These are phyloP conservation scores for Exophiala viscosa DNA, from an alignment of 2,329 filamentous ascomycete species.

Conservation along the genomic window DNA sequence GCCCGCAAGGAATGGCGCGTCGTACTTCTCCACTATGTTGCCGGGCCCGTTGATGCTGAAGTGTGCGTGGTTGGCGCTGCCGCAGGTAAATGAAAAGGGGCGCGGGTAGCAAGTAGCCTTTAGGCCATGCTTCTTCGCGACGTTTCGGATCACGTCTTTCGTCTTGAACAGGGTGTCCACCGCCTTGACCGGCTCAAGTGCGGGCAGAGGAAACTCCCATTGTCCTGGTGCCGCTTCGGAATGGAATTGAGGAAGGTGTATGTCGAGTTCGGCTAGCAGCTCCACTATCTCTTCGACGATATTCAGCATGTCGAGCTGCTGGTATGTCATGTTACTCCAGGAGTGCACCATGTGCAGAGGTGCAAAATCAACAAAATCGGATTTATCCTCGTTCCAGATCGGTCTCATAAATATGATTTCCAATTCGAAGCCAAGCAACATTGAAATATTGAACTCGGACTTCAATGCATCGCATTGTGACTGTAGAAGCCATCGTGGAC, in stretches of 20 bases:
- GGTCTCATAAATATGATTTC: conserved; percentile 69
- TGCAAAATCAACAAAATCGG: conserved; percentile 34
- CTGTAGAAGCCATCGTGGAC: conserved; percentile 63
- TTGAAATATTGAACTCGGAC: conserved; percentile 50
- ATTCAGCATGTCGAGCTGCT: conserved; percentile 54
- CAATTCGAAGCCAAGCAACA: conserved; percentile 75
- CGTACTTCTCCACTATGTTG: conserved; percentile 38
- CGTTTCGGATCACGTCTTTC: conserved; percentile 63
- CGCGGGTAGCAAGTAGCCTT: conserved; percentile 72
- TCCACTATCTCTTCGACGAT: conserved; percentile 65
- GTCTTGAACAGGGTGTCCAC: conserved; percentile 69
- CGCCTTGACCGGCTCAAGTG: conserved; percentile 60
- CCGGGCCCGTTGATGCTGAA: conserved; percentile 58
- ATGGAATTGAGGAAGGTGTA: conserved; percentile 69
- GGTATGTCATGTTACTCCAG: conserved; percentile 64
- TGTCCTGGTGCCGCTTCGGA: conserved; percentile 70
- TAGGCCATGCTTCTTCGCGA: conserved; percentile 60
- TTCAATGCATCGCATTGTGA: conserved; percentile 52
- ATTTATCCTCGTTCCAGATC: conserved; percentile 30
- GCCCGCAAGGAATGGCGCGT: conserved; percentile 65
- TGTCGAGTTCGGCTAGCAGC: conserved; percentile 57
- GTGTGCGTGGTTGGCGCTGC: conserved; percentile 67
- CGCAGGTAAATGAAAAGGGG: conserved; percentile 56
- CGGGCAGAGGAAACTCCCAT: conserved; percentile 71
- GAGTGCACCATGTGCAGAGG: conserved; percentile 63